Evolutionary conservation across 306 rosid species (phyloP), one percentile per base, ranked within the genome.

Genomic region (Pueraria montana): DNA sequence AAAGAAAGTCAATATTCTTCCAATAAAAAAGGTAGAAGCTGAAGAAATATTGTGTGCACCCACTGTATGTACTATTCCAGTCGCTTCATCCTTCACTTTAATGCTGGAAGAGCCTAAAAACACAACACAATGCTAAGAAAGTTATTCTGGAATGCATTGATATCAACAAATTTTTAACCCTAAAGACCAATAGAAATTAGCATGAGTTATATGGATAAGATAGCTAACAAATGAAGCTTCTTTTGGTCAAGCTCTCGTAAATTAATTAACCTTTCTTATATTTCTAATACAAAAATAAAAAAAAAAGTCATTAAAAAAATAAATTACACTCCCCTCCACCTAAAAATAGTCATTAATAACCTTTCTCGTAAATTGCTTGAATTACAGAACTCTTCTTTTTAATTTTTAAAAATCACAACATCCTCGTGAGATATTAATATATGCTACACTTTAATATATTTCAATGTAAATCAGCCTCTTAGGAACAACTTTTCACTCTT

Each of bases 101-200:
- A 96, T 92, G 93, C 93, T 92, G 79, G 94, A 88, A 74, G 96
- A 90, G 68, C 96, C 96, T 91, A 62, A 72, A 30, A 50, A 76
- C 85, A 59, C 71, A 64, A 71, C 20, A 38, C 74, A 72, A 72
- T 4, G 67, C 20, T 50, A 80, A 83, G 80, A 72, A 45, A 76
- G 42, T 80, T 81, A 81, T 78, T 72, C 59, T 30, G n/a, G 34
- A 38, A 56, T 13, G 42, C 17, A 61, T 16, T n/a, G 66, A 74
- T 23, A 65, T 52, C 64, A 61, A 58, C 81, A 64, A 64, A 74
- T 12, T 52, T 50, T 63, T 62, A 71, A 59, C 11, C 74, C 58
- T 30, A 50, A 81, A 70, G 78, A 30, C 23, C 38, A 72, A 16
- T 38, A 71, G 66, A 77, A 36, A 66, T 66, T 72, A 70, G 49